A percentile compares a stretch with the other conserved stretches of the same genome.
Evolutionary conservation across 805 yeast species (phyloP).

Genomic region (Schizosaccharomyces octosporus): DNA sequence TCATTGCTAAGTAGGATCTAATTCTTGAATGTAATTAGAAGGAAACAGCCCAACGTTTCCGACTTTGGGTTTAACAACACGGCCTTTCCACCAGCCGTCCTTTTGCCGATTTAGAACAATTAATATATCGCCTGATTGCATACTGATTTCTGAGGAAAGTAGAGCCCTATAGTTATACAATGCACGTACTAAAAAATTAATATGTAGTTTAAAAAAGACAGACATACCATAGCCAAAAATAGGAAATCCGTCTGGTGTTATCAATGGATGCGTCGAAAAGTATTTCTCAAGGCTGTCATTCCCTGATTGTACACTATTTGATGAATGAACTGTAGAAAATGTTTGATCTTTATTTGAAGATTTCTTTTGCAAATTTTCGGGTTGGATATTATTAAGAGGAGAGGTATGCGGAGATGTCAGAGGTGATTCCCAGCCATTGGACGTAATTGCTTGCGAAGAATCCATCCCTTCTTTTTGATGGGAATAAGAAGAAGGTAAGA

Average conservation of each 20-base stretch:
- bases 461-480: no score
- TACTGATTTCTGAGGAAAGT: constrained; percentile 36
- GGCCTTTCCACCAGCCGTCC: constrained; percentile 59
- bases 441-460: no score
- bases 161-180: constrained; percentile 33
- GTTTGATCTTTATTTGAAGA: not conserved
- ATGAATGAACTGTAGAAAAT: not conserved
- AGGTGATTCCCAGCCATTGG: not conserved
- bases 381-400: not conserved
- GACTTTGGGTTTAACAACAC: constrained; percentile 17
- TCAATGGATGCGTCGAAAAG: not conserved
- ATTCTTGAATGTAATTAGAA: not conserved
- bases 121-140: constrained; percentile 31
- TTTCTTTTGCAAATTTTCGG: not conserved
- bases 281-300: not conserved
- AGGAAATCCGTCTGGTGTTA: not conserved
- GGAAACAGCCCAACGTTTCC: not conserved
- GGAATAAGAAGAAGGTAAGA: no score
- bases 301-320: not conserved
- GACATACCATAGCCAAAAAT: constrained; percentile 7
- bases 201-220: constrained; percentile 11
- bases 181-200: constrained; percentile 18
- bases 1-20: not conserved
- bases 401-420: not conserved
- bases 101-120: constrained; percentile 34